Evolutionary conservation across 805 yeast genomes (phyloP), one percentile per base, ranked within the genome.

Genomic region (Candida chilensis): DNA sequence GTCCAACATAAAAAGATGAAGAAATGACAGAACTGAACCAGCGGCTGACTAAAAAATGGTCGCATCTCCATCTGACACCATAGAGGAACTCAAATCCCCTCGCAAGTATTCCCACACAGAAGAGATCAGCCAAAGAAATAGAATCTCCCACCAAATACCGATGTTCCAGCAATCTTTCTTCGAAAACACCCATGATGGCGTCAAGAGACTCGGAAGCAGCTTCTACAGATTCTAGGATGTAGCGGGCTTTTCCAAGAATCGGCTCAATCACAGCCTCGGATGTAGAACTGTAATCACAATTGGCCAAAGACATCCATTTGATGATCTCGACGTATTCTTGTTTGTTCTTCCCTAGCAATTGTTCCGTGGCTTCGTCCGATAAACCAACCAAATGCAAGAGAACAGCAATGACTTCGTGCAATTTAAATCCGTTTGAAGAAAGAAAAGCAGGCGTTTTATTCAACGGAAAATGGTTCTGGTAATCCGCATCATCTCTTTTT

Each of bases 251-350:
- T 47, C 95, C 95, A 28, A 57, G 47, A 32, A 81, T 50, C 43
- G 86, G 81, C 36, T 53, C 51, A 58, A 84, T 73, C 40, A 73
- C 71, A 22, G 40, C 45, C 35, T 70, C 69, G 31, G 67, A 44
- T 34, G 57, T 45, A 28, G 61, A 46, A 41, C 79, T 51, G 35
- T 81, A 44, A 45, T 88, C 95, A 44, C 71, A 47, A 67, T 80
- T 84, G 54, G 76, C 66, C 43, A 83, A 61, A 3, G 95, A 83
- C 54, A 78, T 47, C 94, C 94, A 87, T 60, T 66, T 76, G 44
- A 87, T 54, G 47, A 86, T 64, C 45, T 57, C 57, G 36, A 83
- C 85, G 50, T 73, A 66, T 46, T 82, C 84, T 41, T 61, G 59
- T 40, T 71, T 57, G 54, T 66, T 66, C 54, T 73, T 70, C 47